These are phyloP conservation scores for Paraglomus occultum DNA, from an alignment of 192 early-diverging fungal species.

Conservation along the genomic window DNA sequence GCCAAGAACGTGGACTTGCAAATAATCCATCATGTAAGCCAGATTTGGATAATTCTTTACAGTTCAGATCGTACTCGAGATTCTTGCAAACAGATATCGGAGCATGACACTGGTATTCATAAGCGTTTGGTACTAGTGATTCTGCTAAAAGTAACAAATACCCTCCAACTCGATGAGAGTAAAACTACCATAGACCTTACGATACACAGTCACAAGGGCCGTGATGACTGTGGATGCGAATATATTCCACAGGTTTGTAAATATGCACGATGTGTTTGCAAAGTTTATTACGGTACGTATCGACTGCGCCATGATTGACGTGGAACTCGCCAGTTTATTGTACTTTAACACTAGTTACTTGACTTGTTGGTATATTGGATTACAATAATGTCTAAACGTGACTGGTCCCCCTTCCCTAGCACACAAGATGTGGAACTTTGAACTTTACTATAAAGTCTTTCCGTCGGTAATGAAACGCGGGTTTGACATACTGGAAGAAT, in stretches of 20 bases:
- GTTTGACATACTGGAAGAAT: constrained; percentile 39
- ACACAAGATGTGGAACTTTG: constrained; percentile 70
- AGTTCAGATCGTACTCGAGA: no score
- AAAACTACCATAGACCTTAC: constrained; percentile 55
- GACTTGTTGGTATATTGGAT: constrained; percentile 53
- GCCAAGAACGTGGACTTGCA: no score
- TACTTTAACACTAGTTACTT: not conserved
- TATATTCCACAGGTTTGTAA: constrained; percentile 61
- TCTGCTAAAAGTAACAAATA: constrained; percentile 40
- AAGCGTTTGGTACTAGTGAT: no score
- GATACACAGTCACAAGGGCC: constrained; percentile 25
- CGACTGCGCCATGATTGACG: not conserved
- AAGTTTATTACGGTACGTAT: constrained; percentile 50
- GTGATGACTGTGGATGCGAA: constrained; percentile 9
- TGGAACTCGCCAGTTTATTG: constrained; percentile 31
- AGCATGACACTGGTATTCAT: no score
- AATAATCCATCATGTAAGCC: no score
- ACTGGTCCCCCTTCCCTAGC: constrained; percentile 71
- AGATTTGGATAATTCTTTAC: no score
- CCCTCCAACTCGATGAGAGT: constrained; percentile 55
- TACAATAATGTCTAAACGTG: constrained; percentile 72
- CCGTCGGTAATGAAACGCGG: constrained; percentile 57
- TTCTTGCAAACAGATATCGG: no score
- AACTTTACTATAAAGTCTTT: constrained; percentile 59
- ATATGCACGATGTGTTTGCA: constrained; percentile 64